Base-by-base conservation (phyloP, 441 rosid species). In the Euphorbia schlechtendalii region DNA sequence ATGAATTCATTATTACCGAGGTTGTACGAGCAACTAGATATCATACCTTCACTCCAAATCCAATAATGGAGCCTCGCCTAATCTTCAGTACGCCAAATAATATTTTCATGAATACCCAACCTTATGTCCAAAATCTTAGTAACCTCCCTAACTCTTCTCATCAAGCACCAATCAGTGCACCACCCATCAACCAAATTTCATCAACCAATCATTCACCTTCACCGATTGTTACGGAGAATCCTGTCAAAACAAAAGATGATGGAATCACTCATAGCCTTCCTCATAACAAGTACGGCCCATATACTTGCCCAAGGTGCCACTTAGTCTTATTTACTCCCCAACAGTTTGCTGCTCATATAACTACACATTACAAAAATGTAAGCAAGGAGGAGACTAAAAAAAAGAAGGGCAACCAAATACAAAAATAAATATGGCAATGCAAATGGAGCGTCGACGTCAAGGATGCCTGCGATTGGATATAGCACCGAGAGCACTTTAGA, bases 251-350 rank as follows among this genome's bases (percentile, higher is more conserved):
- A 8, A 11, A 52, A 22, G 41, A 43, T 13, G 76, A 75, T 36
- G 80, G 80, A 11, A 71, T 65, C 65, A 73, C 69, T 36, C 72
- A 59, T 28, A 73, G 75, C 66, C 73, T 64, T 61, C 64, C 68
- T 14, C 34, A 25, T 49, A 36, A 27, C 17, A 69, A 73, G 51
- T 21, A 72, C 12, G 77, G 78, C 5, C 80, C 80, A 0, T 65
- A 75, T 67, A 69, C 45, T 7, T 80, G 78, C 68, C 77, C 80
- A 18, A 71, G 17, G 65, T 71, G 82, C 63, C 11, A 12, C 5
- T 28, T 0, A 1, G 67, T 18, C 34, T 71, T 75, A n/a, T 1
- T 24, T 0, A 48, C 22, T 0, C 69, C 78, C 4, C 72, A 77
- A 5, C 3, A 14, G 0, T 75, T 77, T 66, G 76, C 73, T 17